These are phyloP conservation scores for Rhododendron mucronatum DNA, from an alignment of 148 eudicot genomes.

Conservation along the genomic window DNA sequence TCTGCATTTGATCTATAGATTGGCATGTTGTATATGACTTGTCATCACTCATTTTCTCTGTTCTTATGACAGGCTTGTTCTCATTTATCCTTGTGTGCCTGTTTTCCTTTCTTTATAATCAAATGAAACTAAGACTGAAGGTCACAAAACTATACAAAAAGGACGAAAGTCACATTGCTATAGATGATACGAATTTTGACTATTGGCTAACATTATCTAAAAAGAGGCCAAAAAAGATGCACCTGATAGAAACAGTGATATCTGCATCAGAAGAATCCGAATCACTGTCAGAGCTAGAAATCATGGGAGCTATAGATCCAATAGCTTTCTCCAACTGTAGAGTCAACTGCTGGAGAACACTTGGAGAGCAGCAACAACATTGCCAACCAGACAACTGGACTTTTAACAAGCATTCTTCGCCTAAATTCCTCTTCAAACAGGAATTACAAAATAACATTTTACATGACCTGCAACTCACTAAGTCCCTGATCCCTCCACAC, in stretches of 20 bases:
- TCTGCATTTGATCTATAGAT: not conserved
- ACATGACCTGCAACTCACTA: slow-evolving; percentile 64
- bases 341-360: slow-evolving; percentile 50
- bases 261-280: slow-evolving; percentile 63
- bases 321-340: slow-evolving; percentile 49
- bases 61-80: not conserved
- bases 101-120: not conserved
- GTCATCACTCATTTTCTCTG: not conserved
- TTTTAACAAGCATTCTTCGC: slow-evolving; percentile 44
- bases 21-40: not conserved
- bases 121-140: not conserved
- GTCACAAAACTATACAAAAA: not conserved
- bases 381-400: slow-evolving; percentile 48
- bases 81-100: not conserved
- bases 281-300: slow-evolving; percentile 69
- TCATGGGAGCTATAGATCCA: slow-evolving; percentile 30
- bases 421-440: slow-evolving; percentile 65
- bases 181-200: not conserved
- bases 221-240: slow-evolving; percentile 2
- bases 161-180: not conserved
- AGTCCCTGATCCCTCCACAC: slow-evolving; percentile 60
- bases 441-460: slow-evolving; percentile 42
- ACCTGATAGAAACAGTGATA: slow-evolving; percentile 52
- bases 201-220: not conserved
- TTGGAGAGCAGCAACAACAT: slow-evolving; percentile 71